A percentile compares a stretch with the other conserved stretches of the same genome.
These are phyloP conservation scores for Candida pseudoglaebosa DNA, from an alignment of 805 yeast genomes.

Conservation along the genomic window DNA sequence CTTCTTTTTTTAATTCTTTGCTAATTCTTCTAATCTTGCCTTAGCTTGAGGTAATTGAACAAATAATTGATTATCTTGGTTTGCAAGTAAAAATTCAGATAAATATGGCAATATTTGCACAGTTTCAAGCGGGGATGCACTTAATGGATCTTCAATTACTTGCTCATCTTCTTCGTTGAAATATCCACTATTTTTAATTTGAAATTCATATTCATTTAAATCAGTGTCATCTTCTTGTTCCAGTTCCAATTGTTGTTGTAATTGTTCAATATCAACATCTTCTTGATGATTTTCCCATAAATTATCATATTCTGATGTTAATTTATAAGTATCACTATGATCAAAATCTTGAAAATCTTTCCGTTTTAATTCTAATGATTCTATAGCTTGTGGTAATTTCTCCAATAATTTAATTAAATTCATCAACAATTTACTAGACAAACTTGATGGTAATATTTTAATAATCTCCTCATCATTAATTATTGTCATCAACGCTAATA, in stretches of 20 bases:
- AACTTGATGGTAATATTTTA: conserved; percentile 6
- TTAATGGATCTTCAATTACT: conserved; percentile 68
- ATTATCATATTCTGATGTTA: conserved; percentile 11
- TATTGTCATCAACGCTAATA: conserved; percentile 59
- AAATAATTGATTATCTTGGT: conserved; percentile 1
- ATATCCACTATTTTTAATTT: conserved; percentile 21
- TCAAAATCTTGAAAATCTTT: conserved; percentile 41
- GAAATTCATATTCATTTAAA: conserved; percentile 7
- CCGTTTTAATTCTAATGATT: conserved; percentile 58
- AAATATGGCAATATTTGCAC: conserved; percentile 53
- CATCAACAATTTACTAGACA: neutral
- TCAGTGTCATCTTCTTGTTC: conserved; percentile 5
- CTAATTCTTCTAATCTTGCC: too few relatives aligned
- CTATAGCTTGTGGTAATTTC: conserved; percentile 69
- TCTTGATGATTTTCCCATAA: conserved; percentile 16
- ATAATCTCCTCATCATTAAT: conserved; percentile 21
- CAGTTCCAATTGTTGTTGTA: conserved; percentile 3
- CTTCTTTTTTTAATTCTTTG: too few relatives aligned
- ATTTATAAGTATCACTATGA: conserved; percentile 19
- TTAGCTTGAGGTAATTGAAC: neutral
- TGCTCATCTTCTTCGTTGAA: conserved; percentile 58
- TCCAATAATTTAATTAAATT: conserved; percentile 31
- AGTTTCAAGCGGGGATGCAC: conserved; percentile 72
- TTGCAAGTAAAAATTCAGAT: conserved; percentile 44
- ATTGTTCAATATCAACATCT: conserved; percentile 9